These are phyloP conservation scores for Trametopsis cervina DNA, from an alignment of 768 basidiomycete genomes.

Conservation along the genomic window DNA sequence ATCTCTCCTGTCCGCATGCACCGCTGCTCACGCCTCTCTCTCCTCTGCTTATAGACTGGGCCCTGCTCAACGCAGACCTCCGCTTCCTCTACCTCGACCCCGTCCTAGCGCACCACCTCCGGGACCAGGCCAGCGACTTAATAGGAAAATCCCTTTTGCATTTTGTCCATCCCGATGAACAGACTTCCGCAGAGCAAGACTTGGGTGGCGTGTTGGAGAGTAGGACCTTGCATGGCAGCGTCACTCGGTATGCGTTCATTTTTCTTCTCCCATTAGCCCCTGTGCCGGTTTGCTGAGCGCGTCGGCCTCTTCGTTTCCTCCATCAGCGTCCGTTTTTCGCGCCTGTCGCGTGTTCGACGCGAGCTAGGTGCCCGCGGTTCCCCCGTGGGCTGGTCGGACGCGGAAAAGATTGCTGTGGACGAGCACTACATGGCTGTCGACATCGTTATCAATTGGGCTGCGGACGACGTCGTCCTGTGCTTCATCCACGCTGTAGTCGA, in stretches of 20 bases:
- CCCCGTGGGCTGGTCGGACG: slow-evolving; percentile 48
- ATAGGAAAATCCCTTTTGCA: slow-evolving; percentile 64
- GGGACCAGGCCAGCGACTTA: slow-evolving; percentile 59
- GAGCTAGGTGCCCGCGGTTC: slow-evolving; percentile 63
- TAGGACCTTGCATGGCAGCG: slow-evolving; percentile 74
- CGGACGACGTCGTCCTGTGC: slow-evolving; percentile 80
- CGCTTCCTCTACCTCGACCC: slow-evolving; percentile 82
- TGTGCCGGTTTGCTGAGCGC: background rate
- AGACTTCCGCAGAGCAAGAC: slow-evolving; percentile 66
- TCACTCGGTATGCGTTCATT: slow-evolving; percentile 56
- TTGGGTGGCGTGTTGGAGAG: slow-evolving; percentile 67
- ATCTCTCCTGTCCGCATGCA: slow-evolving; percentile 25
- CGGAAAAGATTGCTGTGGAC: slow-evolving; percentile 64
- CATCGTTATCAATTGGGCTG: slow-evolving; percentile 86
- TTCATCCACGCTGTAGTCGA: slow-evolving; percentile 83
- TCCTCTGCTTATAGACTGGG: slow-evolving; percentile 53
- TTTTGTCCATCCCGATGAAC: slow-evolving; percentile 84
- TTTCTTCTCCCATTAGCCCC: slow-evolving; percentile 5
- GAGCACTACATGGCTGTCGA: slow-evolving; percentile 79
- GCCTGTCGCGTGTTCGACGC: slow-evolving; percentile 67
- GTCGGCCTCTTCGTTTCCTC: slow-evolving; percentile 7
- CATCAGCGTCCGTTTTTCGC: slow-evolving; percentile 68
- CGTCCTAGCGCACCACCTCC: slow-evolving; percentile 65
- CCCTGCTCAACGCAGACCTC: slow-evolving; percentile 68
- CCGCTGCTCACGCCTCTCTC: slow-evolving; percentile 12